Conservation (phyloP, 2,329 filamentous ascomycete genomes). For the Pleomassaria siparia region DNA sequence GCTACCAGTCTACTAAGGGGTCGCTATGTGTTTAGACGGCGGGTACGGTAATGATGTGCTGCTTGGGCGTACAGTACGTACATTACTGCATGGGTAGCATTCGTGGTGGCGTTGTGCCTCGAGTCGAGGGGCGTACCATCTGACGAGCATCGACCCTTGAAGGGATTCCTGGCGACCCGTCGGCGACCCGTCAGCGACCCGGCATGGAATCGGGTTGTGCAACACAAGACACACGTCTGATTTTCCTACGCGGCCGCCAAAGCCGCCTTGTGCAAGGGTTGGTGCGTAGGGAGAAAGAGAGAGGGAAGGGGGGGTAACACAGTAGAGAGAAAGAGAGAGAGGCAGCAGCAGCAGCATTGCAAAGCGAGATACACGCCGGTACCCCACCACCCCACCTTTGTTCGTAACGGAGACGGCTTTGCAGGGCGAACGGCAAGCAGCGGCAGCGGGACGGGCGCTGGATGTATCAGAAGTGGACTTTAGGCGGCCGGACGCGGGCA, state of each 20-base stretch:
- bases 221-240: background rate
- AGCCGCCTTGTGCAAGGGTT: constrained; percentile 4
- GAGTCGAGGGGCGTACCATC: background rate
- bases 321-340: too few species aligned
- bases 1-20: background rate
- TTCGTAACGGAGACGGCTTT: constrained; percentile 13
- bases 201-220: background rate
- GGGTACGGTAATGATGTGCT: background rate
- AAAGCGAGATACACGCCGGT: constrained; percentile 11
- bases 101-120: background rate
- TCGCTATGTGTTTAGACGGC: background rate
- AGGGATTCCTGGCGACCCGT: background rate
- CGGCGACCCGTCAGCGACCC: too few species aligned
- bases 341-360: constrained; percentile 4
- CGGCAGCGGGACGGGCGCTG: constrained; percentile 5
- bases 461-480: constrained; percentile 9
- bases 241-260: background rate
- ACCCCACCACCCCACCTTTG: constrained; percentile 24
- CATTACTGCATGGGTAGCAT: background rate
- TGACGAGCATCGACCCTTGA: background rate
- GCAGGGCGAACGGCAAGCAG: constrained; percentile 4
- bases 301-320: too few species aligned
- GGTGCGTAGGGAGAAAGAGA: too few species aligned
- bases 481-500: constrained; percentile 3
- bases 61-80: background rate